Base-by-base conservation (phyloP, 306 rosid species). In the Sophora flavescens region DNA sequence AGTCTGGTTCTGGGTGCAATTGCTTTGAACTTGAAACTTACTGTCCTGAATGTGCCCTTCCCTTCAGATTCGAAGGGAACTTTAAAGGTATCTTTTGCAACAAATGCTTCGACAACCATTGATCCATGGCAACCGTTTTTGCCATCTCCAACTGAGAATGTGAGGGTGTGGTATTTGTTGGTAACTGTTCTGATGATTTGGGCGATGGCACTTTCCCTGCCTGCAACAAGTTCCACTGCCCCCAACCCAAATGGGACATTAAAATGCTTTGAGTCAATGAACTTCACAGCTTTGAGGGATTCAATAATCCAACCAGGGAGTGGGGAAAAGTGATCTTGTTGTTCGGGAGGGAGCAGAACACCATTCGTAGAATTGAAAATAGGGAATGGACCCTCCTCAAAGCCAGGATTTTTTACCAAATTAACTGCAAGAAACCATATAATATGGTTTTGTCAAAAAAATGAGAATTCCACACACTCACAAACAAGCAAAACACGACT, bases 271-370 rank as follows among this genome's bases (percentile, higher is more conserved):
- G 85, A 81, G 22, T 90, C 95, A 26, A 94, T 89, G 89, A 86
- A 90, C 67, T 92, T 94, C 15, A 91, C 86, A 0, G 97, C 97
- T 76, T 90, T 92, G 12, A 92, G 96, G 8, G 97, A 95, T 72
- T 92, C 97, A 14, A 95, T 90, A 42, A 92, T 89, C 99, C 97
- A 92, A 59, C 93, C 97, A 0, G 96, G 97, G 14, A 95, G 96
- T 6, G 99, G 97, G 22, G 99, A 95, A 35, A 91, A 78, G 11
- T 59, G 9, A 67, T 92, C 97, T 80, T 92, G 84, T 64, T 95
- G 97, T 42, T 77, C 89, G 0, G 99, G 97, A 26, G 97, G 99
- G 30, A 92, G 93, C 45, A 95, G 84, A 0, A 92, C 92, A 65
- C 97, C 97, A 26, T 92, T 84, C 48, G 91, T 77, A 0, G 97